Percentiles rank a stretch among this genome's conserved stretches.
Conservation (phyloP, 2,329 filamentous ascomycete species). For the Talaromyces sp. region DNA sequence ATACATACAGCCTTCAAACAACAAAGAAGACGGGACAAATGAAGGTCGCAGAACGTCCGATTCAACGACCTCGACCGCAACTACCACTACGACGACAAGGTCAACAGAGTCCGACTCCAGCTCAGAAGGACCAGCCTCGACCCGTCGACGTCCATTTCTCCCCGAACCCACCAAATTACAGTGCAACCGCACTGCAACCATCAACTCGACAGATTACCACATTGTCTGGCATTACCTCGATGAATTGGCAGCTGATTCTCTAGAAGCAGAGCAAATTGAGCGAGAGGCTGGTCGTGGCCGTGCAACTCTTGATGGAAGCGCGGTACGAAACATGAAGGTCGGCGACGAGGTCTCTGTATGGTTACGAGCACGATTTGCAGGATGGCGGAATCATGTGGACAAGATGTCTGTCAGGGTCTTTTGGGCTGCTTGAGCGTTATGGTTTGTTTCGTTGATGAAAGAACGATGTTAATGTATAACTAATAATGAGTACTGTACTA, state of each 20-base stretch:
- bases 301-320: slow-evolving; percentile 34
- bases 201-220: slow-evolving; percentile 23
- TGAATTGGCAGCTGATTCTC: slow-evolving; percentile 28
- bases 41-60: background rate
- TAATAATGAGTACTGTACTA: background rate
- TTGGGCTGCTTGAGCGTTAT: slow-evolving; percentile 28
- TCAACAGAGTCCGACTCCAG: slow-evolving; percentile 16
- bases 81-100: background rate
- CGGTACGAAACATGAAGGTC: slow-evolving; percentile 33
- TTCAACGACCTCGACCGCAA: background rate
- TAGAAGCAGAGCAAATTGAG: slow-evolving; percentile 32
- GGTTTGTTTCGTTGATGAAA: background rate
- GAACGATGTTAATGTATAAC: background rate
- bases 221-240: slow-evolving; percentile 39
- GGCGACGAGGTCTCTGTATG: slow-evolving; percentile 39
- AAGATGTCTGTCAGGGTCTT: slow-evolving; percentile 32
- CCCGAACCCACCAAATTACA: slow-evolving; percentile 32
- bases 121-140: background rate
- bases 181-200: slow-evolving; percentile 27
- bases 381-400: slow-evolving; percentile 36
- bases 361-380: slow-evolving; percentile 36
- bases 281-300: slow-evolving; percentile 31
- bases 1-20: slow-evolving; percentile 27
- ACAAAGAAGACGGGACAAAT: background rate
- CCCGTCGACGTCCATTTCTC: slow-evolving; percentile 27